Conservation (phyloP, 2,329 filamentous ascomycete genomes). For the Blastomyces parvus region DNA sequence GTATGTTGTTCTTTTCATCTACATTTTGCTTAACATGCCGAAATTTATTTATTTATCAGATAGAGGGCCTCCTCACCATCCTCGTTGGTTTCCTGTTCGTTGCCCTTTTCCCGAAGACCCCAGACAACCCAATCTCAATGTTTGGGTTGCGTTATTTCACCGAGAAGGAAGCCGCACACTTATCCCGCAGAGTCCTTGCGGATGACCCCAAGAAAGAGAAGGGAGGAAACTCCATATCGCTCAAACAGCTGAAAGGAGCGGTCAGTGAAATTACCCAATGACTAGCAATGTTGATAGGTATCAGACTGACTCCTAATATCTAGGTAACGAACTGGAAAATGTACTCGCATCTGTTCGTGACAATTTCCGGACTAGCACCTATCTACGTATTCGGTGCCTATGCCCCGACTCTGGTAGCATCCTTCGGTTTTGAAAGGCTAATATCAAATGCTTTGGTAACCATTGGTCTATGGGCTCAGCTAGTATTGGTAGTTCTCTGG, state of each 20-base stretch:
- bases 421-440: conserved; percentile 41
- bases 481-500: conserved; percentile 11
- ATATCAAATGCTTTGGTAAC: conserved; percentile 43
- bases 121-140: conserved; percentile 19
- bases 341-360: conserved; percentile 43
- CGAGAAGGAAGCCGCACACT: neutral
- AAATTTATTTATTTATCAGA: conserved; percentile 3
- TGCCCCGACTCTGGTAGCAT: conserved; percentile 41
- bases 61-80: conserved; percentile 10
- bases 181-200: neutral
- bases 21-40: conserved; percentile 25
- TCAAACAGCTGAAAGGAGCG: neutral
- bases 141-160: neutral
- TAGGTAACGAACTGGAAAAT: conserved; percentile 43
- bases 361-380: conserved; percentile 39
- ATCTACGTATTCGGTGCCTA: conserved; percentile 44
- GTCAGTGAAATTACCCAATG: neutral
- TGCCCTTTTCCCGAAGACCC: conserved; percentile 33
- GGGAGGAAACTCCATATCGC: neutral
- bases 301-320: conserved; percentile 26
- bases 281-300: conserved; percentile 24
- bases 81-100: conserved; percentile 10
- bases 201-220: conserved; percentile 2
- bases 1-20: conserved; percentile 41
- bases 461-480: conserved; percentile 29